Percentiles rank a stretch among this genome's conserved stretches.
phyloP scores from a whole-genome alignment of 2,329 filamentous ascomycete genomes.

The Chaetomiaceae sp. region DNA sequence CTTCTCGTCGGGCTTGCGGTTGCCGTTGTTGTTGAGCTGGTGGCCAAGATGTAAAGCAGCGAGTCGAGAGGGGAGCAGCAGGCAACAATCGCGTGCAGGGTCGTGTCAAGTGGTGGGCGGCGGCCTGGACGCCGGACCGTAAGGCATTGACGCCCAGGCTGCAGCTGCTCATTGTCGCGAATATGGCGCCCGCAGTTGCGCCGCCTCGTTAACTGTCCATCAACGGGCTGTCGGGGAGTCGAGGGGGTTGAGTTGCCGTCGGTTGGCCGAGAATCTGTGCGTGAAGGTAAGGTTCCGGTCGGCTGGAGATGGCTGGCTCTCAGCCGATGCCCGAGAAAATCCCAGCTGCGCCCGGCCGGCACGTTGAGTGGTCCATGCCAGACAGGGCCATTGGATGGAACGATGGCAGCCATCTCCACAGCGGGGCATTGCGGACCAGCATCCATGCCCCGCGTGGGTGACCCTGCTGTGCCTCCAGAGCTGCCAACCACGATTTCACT shows the following conservation, averaged over 20 bases:
- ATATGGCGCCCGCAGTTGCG: conserved; percentile 22
- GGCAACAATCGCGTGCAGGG: conserved; percentile 7
- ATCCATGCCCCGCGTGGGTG: too few species aligned
- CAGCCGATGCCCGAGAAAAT: conserved; percentile 1
- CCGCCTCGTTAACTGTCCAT: conserved; percentile 24
- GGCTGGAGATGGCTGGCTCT: not conserved
- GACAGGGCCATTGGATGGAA: too few species aligned
- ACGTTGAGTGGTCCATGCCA: too few species aligned
- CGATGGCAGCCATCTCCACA: too few species aligned
- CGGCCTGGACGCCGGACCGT: conserved; percentile 26
- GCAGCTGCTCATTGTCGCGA: conserved; percentile 27
- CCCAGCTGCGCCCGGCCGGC: not conserved
- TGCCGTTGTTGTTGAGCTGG: not conserved
- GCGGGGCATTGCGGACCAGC: too few species aligned
- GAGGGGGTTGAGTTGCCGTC: not conserved
- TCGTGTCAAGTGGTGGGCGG: conserved; percentile 19
- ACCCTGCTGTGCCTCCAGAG: too few species aligned
- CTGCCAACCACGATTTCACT: too few species aligned
- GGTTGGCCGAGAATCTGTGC: not conserved
- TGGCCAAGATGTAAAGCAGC: conserved; percentile 20
- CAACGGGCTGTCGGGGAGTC: conserved; percentile 1
- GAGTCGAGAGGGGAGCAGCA: conserved; percentile 10
- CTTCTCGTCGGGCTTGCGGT: not conserved
- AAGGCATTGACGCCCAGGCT: conserved; percentile 28
- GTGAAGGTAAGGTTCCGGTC: not conserved